phyloP scores from a whole-genome alignment of 768 basidiomycete genomes.

The Strobilomyces dryophilus region DNA sequence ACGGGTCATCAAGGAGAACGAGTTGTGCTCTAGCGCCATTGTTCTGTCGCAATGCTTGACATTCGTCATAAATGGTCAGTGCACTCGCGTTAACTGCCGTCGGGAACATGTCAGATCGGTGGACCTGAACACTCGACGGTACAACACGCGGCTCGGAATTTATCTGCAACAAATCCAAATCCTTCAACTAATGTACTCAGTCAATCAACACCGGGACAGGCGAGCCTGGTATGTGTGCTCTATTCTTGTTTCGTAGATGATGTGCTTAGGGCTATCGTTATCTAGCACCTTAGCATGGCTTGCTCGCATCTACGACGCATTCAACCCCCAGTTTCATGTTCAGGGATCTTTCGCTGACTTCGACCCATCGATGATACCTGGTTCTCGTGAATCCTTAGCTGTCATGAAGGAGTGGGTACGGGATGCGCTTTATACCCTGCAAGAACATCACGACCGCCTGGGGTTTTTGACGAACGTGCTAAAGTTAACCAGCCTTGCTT shows the following conservation, averaged over 20 bases:
- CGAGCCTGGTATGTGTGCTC: not conserved
- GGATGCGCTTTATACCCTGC: conserved; percentile 38
- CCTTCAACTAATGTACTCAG: conserved; percentile 31
- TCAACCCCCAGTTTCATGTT: conserved; percentile 43
- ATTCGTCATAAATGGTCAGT: conserved; percentile 26
- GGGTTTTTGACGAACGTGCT: conserved; percentile 35
- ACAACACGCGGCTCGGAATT: conserved; percentile 39
- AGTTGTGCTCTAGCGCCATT: conserved; percentile 24
- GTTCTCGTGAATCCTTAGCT: conserved; percentile 32
- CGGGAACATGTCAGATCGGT: conserved; percentile 32
- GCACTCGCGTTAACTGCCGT: conserved; percentile 32
- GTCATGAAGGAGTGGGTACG: conserved; percentile 46
- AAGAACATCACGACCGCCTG: not conserved
- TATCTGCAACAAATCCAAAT: conserved; percentile 50
- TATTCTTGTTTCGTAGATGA: not conserved
- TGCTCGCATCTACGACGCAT: conserved; percentile 41
- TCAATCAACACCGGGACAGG: not conserved
- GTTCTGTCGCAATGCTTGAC: conserved; percentile 35
- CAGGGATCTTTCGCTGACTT: conserved; percentile 43
- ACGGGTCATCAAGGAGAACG: conserved; percentile 32
- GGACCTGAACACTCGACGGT: conserved; percentile 31
- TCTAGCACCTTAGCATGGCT: conserved; percentile 32
- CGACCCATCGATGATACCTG: conserved; percentile 35
- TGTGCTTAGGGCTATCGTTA: no score
- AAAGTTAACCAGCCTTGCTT: conserved; percentile 35